Base-by-base conservation (phyloP, 2,329 filamentous ascomycete genomes). In the Fusarium austroafricanum region DNA sequence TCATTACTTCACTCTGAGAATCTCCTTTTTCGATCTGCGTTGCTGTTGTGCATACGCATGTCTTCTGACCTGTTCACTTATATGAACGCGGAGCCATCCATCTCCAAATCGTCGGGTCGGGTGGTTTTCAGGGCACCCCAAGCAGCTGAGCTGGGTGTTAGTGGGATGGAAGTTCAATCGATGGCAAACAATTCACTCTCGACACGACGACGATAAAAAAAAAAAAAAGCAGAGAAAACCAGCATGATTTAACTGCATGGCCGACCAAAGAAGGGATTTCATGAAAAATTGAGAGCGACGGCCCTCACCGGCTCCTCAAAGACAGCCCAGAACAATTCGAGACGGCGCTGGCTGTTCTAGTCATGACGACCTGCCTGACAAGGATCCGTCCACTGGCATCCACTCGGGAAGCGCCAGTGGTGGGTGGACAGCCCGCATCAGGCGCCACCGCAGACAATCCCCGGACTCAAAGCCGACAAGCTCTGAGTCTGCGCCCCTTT, bases 371-470 rank as follows among this genome's bases (percentile, higher is more conserved):
- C 70, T 75, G 70, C 68, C 55, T 64, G 70, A 73, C 73, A 71
- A 71, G 71, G 72, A 73, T 68, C 59, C 59, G 55, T 64, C 64
- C 51, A 61, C 55, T 72, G 63, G 63, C 72, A 73, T 75, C 73
- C 73, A 75, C 73, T 68, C 61, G 68, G 69, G 71, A 74, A 74
- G 69, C 72, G 69, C 72, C 72, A 74, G 52, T 70, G 67, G 63
- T 70, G 67, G 67, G 72, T 71, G 72, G 69, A 69, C 71, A 73
- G 63, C 71, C 70, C 65, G 71, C 71, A 74, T 71, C 66, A 71
- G 69, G 71, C 72, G 72, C 72, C 72, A 74, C 72, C 70, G 62
- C 69, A 71, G 65, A 61, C 67, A 70, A 73, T 71, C 69, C 69
- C 72, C 67, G 57, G 72, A 68, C 66, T 72, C 67, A 71, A 73